A percentile compares a stretch with the other conserved stretches of the same genome.
Conservation (phyloP, 805 yeast species). For the Yueomyces sinensis region DNA sequence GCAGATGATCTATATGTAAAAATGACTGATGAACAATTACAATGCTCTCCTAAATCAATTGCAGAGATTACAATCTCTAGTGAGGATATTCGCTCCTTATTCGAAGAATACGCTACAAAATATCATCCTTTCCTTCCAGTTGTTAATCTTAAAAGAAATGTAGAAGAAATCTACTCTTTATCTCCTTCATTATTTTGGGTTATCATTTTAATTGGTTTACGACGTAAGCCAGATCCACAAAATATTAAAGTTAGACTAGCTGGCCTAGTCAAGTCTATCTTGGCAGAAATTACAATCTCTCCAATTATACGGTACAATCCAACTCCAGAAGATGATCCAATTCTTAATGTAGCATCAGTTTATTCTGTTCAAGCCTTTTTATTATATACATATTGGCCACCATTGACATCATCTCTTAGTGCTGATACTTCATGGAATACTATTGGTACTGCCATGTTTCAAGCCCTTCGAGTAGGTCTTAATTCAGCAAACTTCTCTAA, state of each 20-base stretch:
- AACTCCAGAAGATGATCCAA: constrained; percentile 65
- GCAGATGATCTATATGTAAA: no score
- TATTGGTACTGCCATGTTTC: constrained; percentile 83
- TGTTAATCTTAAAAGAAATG: constrained; percentile 70
- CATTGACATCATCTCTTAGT: constrained; percentile 82
- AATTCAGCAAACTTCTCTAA: constrained; percentile 63
- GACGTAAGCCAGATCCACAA: constrained; percentile 36
- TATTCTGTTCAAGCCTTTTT: constrained; percentile 89
- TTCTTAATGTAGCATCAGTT: constrained; percentile 78
- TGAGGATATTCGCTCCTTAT: constrained; percentile 45
- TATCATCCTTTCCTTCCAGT: constrained; percentile 85
- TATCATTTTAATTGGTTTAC: constrained; percentile 68
- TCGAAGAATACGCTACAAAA: constrained; percentile 52
- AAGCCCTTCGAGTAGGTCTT: constrained; percentile 83
- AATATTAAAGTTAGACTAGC: constrained; percentile 48
- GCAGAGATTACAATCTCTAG: constrained; percentile 55
- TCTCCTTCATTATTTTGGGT: constrained; percentile 95
- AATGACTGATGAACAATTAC: constrained; percentile 25
- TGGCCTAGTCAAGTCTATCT: constrained; percentile 55
- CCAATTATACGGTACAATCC: constrained; percentile 82
- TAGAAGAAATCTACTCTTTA: constrained; percentile 61
- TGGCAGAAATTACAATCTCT: constrained; percentile 79
- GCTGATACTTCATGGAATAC: constrained; percentile 97
- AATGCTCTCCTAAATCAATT: constrained; percentile 54
- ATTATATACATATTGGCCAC: constrained; percentile 90